Evolutionary conservation across 768 basidiomycete species (phyloP), one percentile per base, ranked within the genome.

Genomic region (Coprinopsis strossmayeri): DNA sequence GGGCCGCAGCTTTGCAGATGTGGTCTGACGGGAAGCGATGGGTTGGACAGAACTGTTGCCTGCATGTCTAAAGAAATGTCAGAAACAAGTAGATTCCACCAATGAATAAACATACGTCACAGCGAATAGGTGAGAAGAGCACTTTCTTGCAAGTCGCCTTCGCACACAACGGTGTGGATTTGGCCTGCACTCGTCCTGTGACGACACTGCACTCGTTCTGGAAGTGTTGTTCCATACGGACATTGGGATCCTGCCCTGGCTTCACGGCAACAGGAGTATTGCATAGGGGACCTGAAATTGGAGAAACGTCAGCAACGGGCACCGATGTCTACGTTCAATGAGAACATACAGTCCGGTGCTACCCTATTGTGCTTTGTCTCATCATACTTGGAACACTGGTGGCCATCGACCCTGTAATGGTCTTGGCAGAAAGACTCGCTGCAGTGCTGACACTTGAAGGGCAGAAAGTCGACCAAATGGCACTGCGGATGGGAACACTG

Each of bases 391-490:
- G 74, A 62, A 59, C 91, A 90, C 30, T 64, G 68, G 58, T 92
- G 90, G 1, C 72, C 73, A 15, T 74, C 68, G 11, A 83, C 84
- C 52, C 76, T 77, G 68, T 83, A 91, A 59, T 93, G 90, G 11
- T 89, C 84, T 34, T 80, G 79, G 56, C 91, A 93, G 68, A 81
- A 92, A 0, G 73, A 70, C 13, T 72, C 63, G 12, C 72, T 59
- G 62, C 90, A 93, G 57, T 90, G 87, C 43, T 87, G 82, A 62
- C 90, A 93, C 65, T 84, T 86, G 73, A 91, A 86, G 0, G 90
- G 89, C 10, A 92, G 70, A 55, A 91, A 91, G 69, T 92, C 90
- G 59, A 91, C 76, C 53, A 87, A 74, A 24, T 72, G 64, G 65
- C 90, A 92, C 1, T 77, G 65, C 0, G 76, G 61, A 44, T 78